phyloP scores from a whole-genome alignment of 2,329 filamentous ascomycete genomes.

The Colletotrichum endophyticum region DNA sequence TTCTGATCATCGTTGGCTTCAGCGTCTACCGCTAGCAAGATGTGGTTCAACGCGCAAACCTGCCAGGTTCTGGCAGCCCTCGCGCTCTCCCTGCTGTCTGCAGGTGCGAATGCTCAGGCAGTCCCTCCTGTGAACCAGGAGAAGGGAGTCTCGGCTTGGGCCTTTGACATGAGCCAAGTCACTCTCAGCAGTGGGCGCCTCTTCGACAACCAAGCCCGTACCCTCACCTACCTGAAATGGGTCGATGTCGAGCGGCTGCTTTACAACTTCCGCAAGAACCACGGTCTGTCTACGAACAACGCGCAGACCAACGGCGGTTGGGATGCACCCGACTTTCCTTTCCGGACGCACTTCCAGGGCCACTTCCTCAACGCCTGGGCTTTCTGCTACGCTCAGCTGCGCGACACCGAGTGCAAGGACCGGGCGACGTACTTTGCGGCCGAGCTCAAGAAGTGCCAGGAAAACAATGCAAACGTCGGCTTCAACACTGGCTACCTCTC shows the following conservation, averaged over 20 bases:
- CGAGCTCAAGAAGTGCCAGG: slow-evolving; percentile 55
- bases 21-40: background rate
- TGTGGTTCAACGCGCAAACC: background rate
- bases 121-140: slow-evolving; percentile 30
- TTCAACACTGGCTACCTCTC: slow-evolving; percentile 52
- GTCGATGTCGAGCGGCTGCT: slow-evolving; percentile 51
- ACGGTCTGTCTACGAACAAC: slow-evolving; percentile 49
- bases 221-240: slow-evolving; percentile 49
- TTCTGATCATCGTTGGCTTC: background rate
- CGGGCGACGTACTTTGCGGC: slow-evolving; percentile 50
- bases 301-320: slow-evolving; percentile 53
- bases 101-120: slow-evolving; percentile 20
- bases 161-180: slow-evolving; percentile 45
- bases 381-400: slow-evolving; percentile 48
- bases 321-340: slow-evolving; percentile 60
- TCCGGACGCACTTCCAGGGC: slow-evolving; percentile 55
- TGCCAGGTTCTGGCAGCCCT: background rate
- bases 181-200: slow-evolving; percentile 42
- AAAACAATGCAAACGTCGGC: slow-evolving; percentile 49
- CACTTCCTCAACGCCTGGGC: slow-evolving; percentile 57
- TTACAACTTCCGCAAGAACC: slow-evolving; percentile 53
- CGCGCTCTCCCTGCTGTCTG: background rate
- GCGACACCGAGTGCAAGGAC: slow-evolving; percentile 46
- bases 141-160: slow-evolving; percentile 35
- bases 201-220: slow-evolving; percentile 50